A percentile compares a stretch with the other conserved stretches of the same genome.
These are phyloP conservation scores for Patellaria atrata DNA, from an alignment of 495 filamentous ascomycete genomes.

Conservation along the genomic window DNA sequence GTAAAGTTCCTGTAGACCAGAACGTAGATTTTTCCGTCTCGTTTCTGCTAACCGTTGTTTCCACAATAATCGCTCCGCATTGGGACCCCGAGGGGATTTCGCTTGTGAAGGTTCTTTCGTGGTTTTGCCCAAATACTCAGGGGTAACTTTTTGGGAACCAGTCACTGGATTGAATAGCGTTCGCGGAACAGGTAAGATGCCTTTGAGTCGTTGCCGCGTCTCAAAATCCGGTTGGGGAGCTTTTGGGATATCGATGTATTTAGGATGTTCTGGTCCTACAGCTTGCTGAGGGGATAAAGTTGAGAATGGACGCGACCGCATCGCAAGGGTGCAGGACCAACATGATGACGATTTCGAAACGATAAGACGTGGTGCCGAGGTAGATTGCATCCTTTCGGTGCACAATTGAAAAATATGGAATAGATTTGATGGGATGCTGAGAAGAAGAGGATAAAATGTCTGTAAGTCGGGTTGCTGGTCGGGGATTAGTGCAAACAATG, in stretches of 20 bases:
- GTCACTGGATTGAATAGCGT: constrained; percentile 40
- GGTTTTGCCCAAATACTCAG: constrained; percentile 36
- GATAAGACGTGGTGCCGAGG: too few species aligned
- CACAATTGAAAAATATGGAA: too few species aligned
- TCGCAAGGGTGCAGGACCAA: constrained; percentile 2
- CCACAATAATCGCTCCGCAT: constrained; percentile 42
- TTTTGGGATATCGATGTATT: constrained; percentile 58
- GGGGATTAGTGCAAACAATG: too few species aligned
- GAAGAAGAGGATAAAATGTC: too few species aligned
- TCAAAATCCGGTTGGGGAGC: constrained; percentile 33
- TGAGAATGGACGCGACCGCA: constrained; percentile 29
- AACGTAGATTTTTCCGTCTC: constrained; percentile 47
- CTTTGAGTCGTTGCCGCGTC: constrained; percentile 42
- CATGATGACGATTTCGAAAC: constrained; percentile 17
- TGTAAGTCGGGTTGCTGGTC: too few species aligned
- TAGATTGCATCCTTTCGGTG: too few species aligned
- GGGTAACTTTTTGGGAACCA: constrained; percentile 37
- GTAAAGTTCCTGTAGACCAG: constrained; percentile 45
- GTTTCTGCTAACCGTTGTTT: constrained; percentile 45
- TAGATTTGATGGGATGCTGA: too few species aligned
- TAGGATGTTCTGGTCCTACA: constrained; percentile 53
- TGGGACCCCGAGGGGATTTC: constrained; percentile 18
- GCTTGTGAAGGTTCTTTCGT: constrained; percentile 24
- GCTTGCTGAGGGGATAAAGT: constrained; percentile 23
- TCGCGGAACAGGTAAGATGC: constrained; percentile 55